Evolutionary conservation across 2,329 filamentous ascomycete species (phyloP).

Genomic region (Emericellopsis atlantica): DNA sequence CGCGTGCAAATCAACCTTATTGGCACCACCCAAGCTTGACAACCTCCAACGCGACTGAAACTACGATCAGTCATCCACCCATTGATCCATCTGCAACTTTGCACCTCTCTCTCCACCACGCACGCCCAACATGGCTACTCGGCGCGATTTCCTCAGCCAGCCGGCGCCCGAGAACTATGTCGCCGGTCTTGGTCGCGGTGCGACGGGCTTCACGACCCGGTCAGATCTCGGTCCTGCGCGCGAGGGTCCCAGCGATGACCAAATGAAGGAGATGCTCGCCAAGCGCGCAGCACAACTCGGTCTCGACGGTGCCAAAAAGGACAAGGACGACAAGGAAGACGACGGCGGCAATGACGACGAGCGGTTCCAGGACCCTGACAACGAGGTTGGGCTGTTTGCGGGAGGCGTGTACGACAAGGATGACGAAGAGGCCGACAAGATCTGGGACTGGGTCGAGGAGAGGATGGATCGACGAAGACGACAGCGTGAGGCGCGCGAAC

Average conservation of each 20-base stretch:
- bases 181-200: conserved; percentile 91
- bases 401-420: conserved; percentile 95
- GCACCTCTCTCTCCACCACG: too few species aligned
- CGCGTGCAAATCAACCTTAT: not conserved
- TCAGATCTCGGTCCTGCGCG: conserved; percentile 91
- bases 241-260: conserved; percentile 91
- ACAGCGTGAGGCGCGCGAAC: conserved; percentile 90
- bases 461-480: conserved; percentile 87
- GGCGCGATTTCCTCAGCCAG: conserved; percentile 80
- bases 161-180: conserved; percentile 81
- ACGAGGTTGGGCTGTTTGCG: conserved; percentile 90
- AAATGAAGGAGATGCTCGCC: conserved; percentile 94
- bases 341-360: conserved; percentile 62
- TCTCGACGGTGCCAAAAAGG: conserved; percentile 44
- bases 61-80: too few species aligned
- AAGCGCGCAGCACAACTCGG: conserved; percentile 85
- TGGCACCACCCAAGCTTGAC: not conserved
- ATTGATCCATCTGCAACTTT: too few species aligned
- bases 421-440: conserved; percentile 92
- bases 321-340: conserved; percentile 48
- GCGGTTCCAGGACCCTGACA: conserved; percentile 90
- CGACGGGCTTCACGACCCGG: conserved; percentile 93
- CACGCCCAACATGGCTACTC: conserved; percentile 35
- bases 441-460: conserved; percentile 92
- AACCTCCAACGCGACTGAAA: too few species aligned